Evolutionary conservation across 495 filamentous ascomycete genomes (phyloP).

Genomic region (Penicillium diatomitis): DNA sequence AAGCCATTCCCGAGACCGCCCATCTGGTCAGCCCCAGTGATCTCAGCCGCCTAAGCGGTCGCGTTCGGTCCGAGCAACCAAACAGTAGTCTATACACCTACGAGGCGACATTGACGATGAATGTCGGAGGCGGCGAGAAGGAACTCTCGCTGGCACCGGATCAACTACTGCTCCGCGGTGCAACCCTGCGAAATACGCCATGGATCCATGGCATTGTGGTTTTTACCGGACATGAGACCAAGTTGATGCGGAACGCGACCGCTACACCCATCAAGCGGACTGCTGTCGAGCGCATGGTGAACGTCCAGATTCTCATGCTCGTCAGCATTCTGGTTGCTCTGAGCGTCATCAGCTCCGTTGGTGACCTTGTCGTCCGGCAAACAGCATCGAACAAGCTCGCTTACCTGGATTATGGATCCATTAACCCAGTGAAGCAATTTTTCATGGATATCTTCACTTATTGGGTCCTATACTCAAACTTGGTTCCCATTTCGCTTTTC

Average conservation of each 20-base stretch:
- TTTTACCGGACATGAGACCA: constrained; percentile 98
- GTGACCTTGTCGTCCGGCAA: constrained; percentile 72
- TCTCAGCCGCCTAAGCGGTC: constrained; percentile 76
- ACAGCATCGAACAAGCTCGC: constrained; percentile 47
- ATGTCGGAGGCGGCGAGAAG: constrained; percentile 89
- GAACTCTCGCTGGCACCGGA: constrained; percentile 76
- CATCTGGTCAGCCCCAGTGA: constrained; percentile 80
- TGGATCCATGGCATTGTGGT: constrained; percentile 97
- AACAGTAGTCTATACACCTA: constrained; percentile 99
- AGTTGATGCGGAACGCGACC: constrained; percentile 97
- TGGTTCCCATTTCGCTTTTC: constrained; percentile 95
- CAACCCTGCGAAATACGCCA: constrained; percentile 90
- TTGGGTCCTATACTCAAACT: constrained; percentile 96
- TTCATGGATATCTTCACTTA: constrained; percentile 94
- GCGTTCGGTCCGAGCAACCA: constrained; percentile 88
- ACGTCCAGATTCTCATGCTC: constrained; percentile 85
- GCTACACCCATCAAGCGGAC: constrained; percentile 97
- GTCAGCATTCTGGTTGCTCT: constrained; percentile 74
- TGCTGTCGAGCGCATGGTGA: constrained; percentile 86
- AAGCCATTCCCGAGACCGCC: constrained; percentile 89
- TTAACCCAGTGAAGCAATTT: constrained; percentile 65
- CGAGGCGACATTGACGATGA: constrained; percentile 91
- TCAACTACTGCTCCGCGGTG: constrained; percentile 82
- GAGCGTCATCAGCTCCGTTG: constrained; percentile 81
- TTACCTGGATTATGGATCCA: constrained; percentile 60